Conservation (phyloP, 2,329 filamentous ascomycete species). For the Trichoderma oligosporum region DNA sequence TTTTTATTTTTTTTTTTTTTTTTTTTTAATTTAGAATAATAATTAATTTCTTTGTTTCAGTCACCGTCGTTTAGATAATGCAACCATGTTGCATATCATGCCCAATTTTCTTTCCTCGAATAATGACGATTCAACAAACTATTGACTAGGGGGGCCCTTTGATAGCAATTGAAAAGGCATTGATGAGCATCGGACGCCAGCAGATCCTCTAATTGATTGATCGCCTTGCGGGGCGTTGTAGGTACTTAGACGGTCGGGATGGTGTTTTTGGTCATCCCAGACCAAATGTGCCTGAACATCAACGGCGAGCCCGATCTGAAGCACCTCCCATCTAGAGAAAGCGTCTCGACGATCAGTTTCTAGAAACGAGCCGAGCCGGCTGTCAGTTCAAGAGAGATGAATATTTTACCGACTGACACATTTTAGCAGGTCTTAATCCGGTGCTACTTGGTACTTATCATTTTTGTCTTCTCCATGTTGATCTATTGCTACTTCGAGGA, state of each 20-base stretch:
- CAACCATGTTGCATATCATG: background rate
- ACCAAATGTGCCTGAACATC: constrained; percentile 10
- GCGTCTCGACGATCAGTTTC: constrained; percentile 14
- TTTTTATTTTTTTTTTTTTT: background rate
- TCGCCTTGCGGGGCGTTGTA: constrained; percentile 8
- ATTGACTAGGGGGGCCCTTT: constrained; percentile 1
- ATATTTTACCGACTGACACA: no score
- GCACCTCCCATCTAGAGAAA: background rate
- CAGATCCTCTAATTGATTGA: background rate
- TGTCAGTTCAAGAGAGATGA: background rate
- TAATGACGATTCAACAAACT: no score
- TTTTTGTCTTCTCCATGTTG: no score
- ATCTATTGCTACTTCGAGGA: no score
- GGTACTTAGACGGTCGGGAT: background rate
- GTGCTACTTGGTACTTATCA: no score
- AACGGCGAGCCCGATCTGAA: background rate
- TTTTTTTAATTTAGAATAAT: no score
- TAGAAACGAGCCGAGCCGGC: constrained; percentile 5
- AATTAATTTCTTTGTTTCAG: no score
- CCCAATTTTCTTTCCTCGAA: background rate
- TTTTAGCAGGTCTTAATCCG: no score
- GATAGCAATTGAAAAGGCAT: background rate
- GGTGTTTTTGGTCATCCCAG: background rate
- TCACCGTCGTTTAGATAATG: no score
- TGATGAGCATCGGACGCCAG: background rate